Conservation (phyloP, 805 yeast species). For the Barnettozyma wickerhamii region DNA sequence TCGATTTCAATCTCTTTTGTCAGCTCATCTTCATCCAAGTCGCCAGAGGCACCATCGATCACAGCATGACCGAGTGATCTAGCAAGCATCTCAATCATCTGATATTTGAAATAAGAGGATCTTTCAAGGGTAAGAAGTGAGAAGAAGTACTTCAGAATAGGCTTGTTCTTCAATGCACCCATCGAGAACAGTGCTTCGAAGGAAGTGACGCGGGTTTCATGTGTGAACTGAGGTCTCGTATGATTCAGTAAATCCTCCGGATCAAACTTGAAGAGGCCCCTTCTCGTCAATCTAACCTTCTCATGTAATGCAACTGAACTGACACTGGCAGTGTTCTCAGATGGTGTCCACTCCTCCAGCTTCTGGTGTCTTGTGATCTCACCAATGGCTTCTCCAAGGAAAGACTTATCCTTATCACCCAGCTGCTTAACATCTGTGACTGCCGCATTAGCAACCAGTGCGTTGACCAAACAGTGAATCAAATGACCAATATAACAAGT, state of each 20-base stretch:
- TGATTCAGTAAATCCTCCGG: slow-evolving; percentile 52
- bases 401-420: slow-evolving; percentile 30
- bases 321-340: slow-evolving; percentile 51
- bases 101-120: slow-evolving; percentile 46
- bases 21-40: slow-evolving; percentile 64
- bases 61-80: slow-evolving; percentile 64
- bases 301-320: slow-evolving; percentile 54
- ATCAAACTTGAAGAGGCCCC: slow-evolving; percentile 47
- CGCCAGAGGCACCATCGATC: slow-evolving; percentile 52
- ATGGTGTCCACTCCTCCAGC: slow-evolving; percentile 84
- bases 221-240: slow-evolving; percentile 42
- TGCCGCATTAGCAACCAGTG: slow-evolving; percentile 28
- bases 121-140: slow-evolving; percentile 51
- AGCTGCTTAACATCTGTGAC: slow-evolving; percentile 12
- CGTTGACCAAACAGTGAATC: slow-evolving; percentile 47
- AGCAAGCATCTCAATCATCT: slow-evolving; percentile 43
- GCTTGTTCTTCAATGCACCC: slow-evolving; percentile 72
- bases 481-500: slow-evolving; percentile 58
- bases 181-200: slow-evolving; percentile 63
- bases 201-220: slow-evolving; percentile 60
- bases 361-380: slow-evolving; percentile 75
- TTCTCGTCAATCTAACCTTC: slow-evolving; percentile 53
- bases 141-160: slow-evolving; percentile 59
- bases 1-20: slow-evolving; percentile 14
- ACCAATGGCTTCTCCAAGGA: slow-evolving; percentile 44